Base-by-base conservation (phyloP, 371 early-diverging fungal species). In the Rhizopus arrhizus region DNA sequence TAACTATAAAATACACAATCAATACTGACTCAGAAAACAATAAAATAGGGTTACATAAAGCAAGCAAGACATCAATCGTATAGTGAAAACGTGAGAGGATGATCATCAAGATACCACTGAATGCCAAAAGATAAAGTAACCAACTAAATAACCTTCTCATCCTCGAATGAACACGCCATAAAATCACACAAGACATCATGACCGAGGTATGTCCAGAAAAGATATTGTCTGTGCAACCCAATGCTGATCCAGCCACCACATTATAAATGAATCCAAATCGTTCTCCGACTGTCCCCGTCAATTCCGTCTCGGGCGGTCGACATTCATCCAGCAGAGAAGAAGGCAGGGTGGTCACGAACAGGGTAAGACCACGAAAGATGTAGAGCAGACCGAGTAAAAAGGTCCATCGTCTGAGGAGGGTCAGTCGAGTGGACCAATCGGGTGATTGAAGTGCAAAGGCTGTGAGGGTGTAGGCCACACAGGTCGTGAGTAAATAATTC, bases 181-280 rank as follows among this genome's bases (percentile, higher is more conserved):
- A 62, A 62, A 90, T 74, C 12, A 82, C 83, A 58, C 84, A 81
- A 7, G 64, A 71, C 73, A 73, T 73, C 77, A 89, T 80, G 43
- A 87, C 72, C 8, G 81, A 72, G 1, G 89, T 87, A 61, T 91
- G 90, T 5, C 90, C 91, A 4, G 90, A 89, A 64, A 85, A 91
- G 48, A 91, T 84, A 50, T 86, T 86, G 68, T 90, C 89, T 0
- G 91, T 89, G 66, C 91, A 91, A 16, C 85, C 80, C 50, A 81
- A 73, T 15, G 75, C 66, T 5, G 68, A 28, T 36, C 71, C 65
- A 53, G 64, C 47, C 22, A 75, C 58, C 7, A 73, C 67, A 12
- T 48, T 35, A 12, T 66, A 59, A 4, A 75, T 41, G 38, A 71
- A 75, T 4, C 52, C 61, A 53, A 75, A 71, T 8, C 78, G 66